Conservation (phyloP, 192 early-diverging fungal genomes). For the Backusella sp. region DNA sequence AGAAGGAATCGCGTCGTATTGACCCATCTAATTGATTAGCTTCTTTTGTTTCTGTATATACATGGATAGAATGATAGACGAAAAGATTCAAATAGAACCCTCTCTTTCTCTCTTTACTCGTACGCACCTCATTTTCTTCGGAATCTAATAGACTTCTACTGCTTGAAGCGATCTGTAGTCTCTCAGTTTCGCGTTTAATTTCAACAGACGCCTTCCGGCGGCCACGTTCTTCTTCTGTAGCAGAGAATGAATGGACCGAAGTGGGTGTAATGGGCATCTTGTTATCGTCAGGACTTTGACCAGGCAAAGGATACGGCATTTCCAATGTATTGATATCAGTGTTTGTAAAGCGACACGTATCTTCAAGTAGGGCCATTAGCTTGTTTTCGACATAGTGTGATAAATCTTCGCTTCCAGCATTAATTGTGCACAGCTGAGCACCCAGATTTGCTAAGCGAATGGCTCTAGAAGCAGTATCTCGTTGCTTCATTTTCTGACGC, state of each 20-base stretch:
- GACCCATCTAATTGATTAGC: background rate
- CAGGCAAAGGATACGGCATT: background rate
- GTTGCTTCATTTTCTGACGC: constrained; percentile 50
- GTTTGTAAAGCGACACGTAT: constrained; percentile 11
- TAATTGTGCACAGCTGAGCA: constrained; percentile 42
- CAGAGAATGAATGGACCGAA: constrained; percentile 1
- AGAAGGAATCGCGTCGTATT: background rate
- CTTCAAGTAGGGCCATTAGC: constrained; percentile 2
- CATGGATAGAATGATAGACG: background rate
- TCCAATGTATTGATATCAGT: background rate
- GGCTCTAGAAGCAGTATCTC: constrained; percentile 49
- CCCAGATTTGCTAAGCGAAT: constrained; percentile 42
- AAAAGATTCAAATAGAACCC: background rate
- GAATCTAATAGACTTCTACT: background rate
- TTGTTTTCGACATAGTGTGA: constrained; percentile 23
- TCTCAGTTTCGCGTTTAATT: constrained; percentile 3
- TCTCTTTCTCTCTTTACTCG: background rate
- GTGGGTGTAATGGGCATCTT: background rate
- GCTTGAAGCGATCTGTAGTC: background rate
- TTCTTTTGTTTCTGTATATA: background rate
- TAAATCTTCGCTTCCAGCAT: constrained; percentile 35
- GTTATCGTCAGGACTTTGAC: background rate
- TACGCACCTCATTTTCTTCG: constrained; percentile 3
- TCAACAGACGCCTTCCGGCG: background rate
- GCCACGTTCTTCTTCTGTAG: background rate